Conservation (phyloP, 306 rosid genomes). For the Hippophae gyantsensis region DNA sequence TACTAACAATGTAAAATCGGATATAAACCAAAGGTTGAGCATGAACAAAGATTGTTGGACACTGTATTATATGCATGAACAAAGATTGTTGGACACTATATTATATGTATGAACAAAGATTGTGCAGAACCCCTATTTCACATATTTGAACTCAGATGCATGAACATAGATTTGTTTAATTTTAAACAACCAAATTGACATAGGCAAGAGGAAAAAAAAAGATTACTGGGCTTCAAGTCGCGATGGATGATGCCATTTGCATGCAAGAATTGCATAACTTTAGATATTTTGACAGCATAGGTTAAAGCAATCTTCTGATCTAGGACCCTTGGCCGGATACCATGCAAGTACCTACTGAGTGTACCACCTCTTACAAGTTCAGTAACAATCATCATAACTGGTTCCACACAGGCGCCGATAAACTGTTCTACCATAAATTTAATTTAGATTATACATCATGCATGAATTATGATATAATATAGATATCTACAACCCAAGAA, state of each 20-base stretch:
- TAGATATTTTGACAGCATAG: conserved; percentile 38
- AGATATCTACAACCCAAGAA: too few relatives aligned
- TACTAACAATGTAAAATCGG: too few relatives aligned
- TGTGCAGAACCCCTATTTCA: background rate
- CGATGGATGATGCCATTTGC: conserved; percentile 46
- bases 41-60: too few relatives aligned
- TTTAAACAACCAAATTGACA: background rate
- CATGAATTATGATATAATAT: too few relatives aligned
- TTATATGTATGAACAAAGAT: too few relatives aligned
- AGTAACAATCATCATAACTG: conserved; percentile 36
- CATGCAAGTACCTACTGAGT: conserved; percentile 30
- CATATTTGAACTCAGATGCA: background rate
- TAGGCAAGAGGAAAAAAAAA: background rate
- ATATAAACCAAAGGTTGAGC: too few relatives aligned
- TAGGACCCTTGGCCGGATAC: conserved; percentile 20
- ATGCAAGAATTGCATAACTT: conserved; percentile 42
- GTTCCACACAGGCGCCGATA: conserved; percentile 44
- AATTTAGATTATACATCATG: too few relatives aligned
- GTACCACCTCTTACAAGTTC: conserved; percentile 51
- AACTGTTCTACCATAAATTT: conserved; percentile 25
- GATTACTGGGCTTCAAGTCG: conserved; percentile 43
- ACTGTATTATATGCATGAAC: too few relatives aligned
- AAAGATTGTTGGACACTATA: too few relatives aligned
- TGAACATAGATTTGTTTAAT: background rate
- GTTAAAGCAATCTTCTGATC: conserved; percentile 27